Evolutionary conservation across 345 rosid species (phyloP), one percentile per base, ranked within the genome.

Genomic region (Psidium friedrichsthalianum): DNA sequence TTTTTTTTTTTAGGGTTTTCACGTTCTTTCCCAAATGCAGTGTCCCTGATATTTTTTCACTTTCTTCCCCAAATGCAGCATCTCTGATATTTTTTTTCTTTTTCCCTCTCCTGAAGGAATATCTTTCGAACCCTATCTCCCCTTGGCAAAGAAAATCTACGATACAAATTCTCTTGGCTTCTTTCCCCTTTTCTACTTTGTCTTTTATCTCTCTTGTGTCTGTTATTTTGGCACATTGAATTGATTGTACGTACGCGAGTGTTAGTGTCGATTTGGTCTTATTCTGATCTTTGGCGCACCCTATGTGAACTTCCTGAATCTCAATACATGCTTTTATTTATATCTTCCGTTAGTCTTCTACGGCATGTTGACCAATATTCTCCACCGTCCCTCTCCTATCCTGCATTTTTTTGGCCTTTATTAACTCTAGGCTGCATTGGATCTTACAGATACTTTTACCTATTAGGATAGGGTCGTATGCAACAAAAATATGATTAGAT

Each of bases 371-470:
- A 64, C 76, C 44, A 8, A 8, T 64, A 32, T 32, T 32, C 12
- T 32, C 10, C 22, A 16, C 44, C 16, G 76, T 64, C 76, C 22
- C 11, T 16, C 44, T 64, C 11, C 76, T 29, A 16, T 32, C 42
- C 76, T 64, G 44, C 12, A 3, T 14, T 40, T 40, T 40, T 40
- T 40, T 40, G 4, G 5, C 76, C 20, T 61, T 29, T 29, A 10
- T 61, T 61, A 7, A 29, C 22, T 29, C 4, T 3, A 29, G 6
- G 76, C 22, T 4, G 22, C 1, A 11, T 64, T 64, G 32, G 76
- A 64, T 29, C 0, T 5, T 3, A 29, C 0, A 4, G 11, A 29
- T 29, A 29, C 4, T 15, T 1, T 29, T 13, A 27, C 69, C 1
- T 3, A 2, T 6, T 15, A 16, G 1, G 22, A 15, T 64, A 5